Percentiles rank a stretch among this genome's conserved stretches.
These are phyloP conservation scores for Ogataea degrootiae DNA, from an alignment of 805 yeast genomes.

Conservation along the genomic window DNA sequence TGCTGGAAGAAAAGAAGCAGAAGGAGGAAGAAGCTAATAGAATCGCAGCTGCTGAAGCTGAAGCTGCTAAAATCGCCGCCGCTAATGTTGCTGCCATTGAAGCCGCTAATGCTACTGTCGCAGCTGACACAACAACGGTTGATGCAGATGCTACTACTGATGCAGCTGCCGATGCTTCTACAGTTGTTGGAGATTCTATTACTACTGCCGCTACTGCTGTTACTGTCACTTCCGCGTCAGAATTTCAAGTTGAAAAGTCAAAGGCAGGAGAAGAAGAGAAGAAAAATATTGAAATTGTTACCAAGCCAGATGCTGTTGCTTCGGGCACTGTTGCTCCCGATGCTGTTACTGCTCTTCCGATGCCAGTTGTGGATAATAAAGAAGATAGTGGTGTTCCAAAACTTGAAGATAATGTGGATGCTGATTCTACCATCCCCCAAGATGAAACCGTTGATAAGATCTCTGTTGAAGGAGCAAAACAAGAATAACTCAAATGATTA, in stretches of 20 bases:
- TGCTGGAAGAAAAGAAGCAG: slow-evolving; percentile 5
- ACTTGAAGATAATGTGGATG: slow-evolving; percentile 32
- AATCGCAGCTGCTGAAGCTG: slow-evolving; percentile 10
- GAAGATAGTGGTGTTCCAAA: neutral
- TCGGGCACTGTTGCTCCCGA: slow-evolving; percentile 13
- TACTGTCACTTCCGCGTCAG: neutral
- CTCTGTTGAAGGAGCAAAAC: neutral
- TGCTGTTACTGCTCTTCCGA: slow-evolving; percentile 4
- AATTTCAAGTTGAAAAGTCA: neutral
- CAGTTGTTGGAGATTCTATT: neutral
- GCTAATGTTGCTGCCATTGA: neutral
- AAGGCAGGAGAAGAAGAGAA: neutral
- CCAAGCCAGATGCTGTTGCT: slow-evolving; percentile 1
- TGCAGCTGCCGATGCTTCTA: neutral
- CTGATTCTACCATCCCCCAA: slow-evolving; percentile 45
- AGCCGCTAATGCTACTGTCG: neutral
- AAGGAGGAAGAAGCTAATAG: slow-evolving; percentile 16
- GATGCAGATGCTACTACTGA: neutral
- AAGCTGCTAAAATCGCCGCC: neutral
- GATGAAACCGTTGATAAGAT: slow-evolving; percentile 34
- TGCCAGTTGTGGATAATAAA: neutral
- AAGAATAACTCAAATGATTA: neutral
- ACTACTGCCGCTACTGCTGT: neutral
- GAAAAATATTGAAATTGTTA: neutral
- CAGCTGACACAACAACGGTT: neutral